Percentiles rank a stretch among this genome's conserved stretches.
Evolutionary conservation across 1,139 yeast genomes (phyloP).

Genomic region (Meyerozyma guilliermondii): DNA sequence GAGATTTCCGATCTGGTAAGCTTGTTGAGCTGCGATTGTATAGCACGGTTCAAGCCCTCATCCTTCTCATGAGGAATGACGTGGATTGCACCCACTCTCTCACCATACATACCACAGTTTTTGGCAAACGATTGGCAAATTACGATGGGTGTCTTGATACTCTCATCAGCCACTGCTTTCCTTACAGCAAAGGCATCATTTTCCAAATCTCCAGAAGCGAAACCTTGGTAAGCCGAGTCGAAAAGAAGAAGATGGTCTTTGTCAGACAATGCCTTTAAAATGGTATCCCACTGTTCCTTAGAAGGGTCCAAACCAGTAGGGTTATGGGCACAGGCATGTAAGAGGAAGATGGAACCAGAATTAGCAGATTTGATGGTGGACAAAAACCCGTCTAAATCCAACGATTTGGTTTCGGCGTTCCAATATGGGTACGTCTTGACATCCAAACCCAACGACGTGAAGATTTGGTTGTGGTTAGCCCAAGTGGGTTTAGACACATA

Average conservation of each 20-base stretch:
- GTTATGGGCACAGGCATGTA: constrained; percentile 49
- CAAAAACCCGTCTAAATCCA: constrained; percentile 67
- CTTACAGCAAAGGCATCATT: constrained; percentile 87
- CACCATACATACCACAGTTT: constrained; percentile 97
- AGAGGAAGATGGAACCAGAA: constrained; percentile 63
- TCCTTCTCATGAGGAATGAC: constrained; percentile 43
- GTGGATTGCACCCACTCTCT: constrained; percentile 93
- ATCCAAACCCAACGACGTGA: constrained; percentile 54
- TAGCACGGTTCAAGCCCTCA: constrained; percentile 38
- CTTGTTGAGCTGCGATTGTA: constrained; percentile 71
- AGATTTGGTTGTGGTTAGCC: constrained; percentile 91
- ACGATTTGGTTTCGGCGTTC: constrained; percentile 54
- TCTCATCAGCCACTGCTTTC: constrained; percentile 57
- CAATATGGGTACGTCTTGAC: constrained; percentile 75
- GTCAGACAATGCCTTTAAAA: constrained; percentile 34
- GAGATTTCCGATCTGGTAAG: constrained; percentile 82
- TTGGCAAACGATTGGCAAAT: constrained; percentile 97
- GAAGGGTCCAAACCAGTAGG: constrained; percentile 49
- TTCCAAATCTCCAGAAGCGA: constrained; percentile 83
- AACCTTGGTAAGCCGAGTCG: constrained; percentile 62
- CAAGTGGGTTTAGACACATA: constrained; percentile 91
- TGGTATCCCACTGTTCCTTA: constrained; percentile 35
- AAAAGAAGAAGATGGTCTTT: constrained; percentile 38
- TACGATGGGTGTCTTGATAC: constrained; percentile 45
- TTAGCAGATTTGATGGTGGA: constrained; percentile 67